Evolutionary conservation across 1,284 basidiomycete species (phyloP), one percentile per base, ranked within the genome.

Genomic region (Irpex rosettiformis): DNA sequence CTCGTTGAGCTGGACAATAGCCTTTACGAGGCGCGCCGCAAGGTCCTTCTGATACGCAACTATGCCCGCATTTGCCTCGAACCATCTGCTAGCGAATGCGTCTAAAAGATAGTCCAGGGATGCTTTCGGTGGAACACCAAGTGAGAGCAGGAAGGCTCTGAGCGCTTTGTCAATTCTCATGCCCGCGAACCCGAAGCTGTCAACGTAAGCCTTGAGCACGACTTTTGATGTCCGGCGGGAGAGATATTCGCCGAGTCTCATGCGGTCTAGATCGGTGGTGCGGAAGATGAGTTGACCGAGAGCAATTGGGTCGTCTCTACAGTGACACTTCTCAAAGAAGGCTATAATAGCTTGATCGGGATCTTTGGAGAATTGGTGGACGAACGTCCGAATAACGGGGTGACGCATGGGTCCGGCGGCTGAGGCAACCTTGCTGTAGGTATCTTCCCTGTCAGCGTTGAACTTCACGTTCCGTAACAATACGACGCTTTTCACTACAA

Each of bases 91-190:
- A 5, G 94, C 91, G 69, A 99, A 96, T 8, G 88, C 84, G 70
- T 98, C 94, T 40, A 93, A 79, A 1, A 93, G 77, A 61, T 83
- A 81, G 58, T 91, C 88, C 33, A 88, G 67, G 2, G 84, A 75
- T 52, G 72, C 65, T 48, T 85, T 83, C 24, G 77, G 70, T 13
- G 93, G 86, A 37, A 94, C 72, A 66, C 90, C 81, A 56, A 98
- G 71, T 22, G 94, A 86, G 67, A 94, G 83, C 58, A 98, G 74
- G 75, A 98, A 94, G 53, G 90, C 83, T 42, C 97, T 85, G 57
- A 99, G 77, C 3, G 95, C 94, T 59, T 89, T 88, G 75, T 98
- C 95, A 63, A 98, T 85, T 61, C 91, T 81, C 47, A 97, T 77
- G 2, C 91, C 89, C 0, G 80, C 76, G 67, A 97, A 91, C 16